Percentiles rank a stretch among this genome's conserved stretches.
phyloP scores from a whole-genome alignment of 768 basidiomycete species.

The Pleurotus ostreatus region DNA sequence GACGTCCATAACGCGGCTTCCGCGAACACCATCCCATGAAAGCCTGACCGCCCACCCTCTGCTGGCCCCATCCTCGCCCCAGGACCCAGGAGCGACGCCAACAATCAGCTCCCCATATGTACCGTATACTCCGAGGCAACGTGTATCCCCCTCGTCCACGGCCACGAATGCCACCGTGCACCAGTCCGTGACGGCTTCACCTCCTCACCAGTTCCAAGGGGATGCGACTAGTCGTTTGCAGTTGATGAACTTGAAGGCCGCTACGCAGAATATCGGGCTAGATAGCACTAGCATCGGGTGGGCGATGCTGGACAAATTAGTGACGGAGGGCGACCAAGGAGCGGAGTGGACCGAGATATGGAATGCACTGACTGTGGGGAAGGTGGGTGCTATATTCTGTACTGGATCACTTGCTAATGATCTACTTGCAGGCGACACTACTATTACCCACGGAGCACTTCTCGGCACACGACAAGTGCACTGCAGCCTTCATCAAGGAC shows the following conservation, averaged over 20 bases:
- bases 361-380: conserved; percentile 57
- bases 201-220: conserved; percentile 44
- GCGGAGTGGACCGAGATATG: conserved; percentile 73
- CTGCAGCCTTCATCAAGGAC: conserved; percentile 75
- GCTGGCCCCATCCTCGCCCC: conserved; percentile 36
- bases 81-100: conserved; percentile 24
- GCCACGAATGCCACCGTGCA: conserved; percentile 47
- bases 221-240: conserved; percentile 69
- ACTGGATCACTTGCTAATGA: not conserved
- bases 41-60: conserved; percentile 61
- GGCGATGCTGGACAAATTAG: conserved; percentile 73
- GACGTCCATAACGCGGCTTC: conserved; percentile 49
- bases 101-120: conserved; percentile 46
- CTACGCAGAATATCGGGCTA: conserved; percentile 64
- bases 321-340: conserved; percentile 34
- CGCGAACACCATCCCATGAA: conserved; percentile 47
- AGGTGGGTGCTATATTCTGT: conserved; percentile 41
- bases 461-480: conserved; percentile 51
- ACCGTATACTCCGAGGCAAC: conserved; percentile 75
- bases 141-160: conserved; percentile 38
- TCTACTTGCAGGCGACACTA: conserved; percentile 60
- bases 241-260: conserved; percentile 69
- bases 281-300: conserved; percentile 65
- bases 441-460: conserved; percentile 69
- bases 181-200: conserved; percentile 32